Conservation (phyloP, 371 early-diverging fungal species). For the Circinella minor region DNA sequence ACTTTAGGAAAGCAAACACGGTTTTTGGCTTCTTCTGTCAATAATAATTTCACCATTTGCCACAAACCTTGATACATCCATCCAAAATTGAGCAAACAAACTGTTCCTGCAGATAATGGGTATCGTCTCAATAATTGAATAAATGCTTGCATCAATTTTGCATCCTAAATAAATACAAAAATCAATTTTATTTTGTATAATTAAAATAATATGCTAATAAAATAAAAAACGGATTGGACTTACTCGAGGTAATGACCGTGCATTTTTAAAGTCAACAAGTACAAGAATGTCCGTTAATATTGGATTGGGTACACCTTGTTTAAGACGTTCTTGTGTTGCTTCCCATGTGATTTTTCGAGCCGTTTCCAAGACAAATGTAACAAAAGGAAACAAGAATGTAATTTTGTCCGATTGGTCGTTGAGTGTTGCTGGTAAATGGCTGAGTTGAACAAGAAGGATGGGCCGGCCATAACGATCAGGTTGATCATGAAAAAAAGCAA, state of each 20-base stretch:
- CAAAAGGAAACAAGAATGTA: constrained; percentile 36
- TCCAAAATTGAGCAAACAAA: constrained; percentile 47
- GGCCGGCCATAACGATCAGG: constrained; percentile 40
- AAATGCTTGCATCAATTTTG: constrained; percentile 31
- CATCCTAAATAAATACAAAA: constrained; percentile 28
- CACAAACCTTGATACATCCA: constrained; percentile 57
- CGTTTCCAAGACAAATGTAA: constrained; percentile 46
- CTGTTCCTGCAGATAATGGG: constrained; percentile 42
- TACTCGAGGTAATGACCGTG: constrained; percentile 41
- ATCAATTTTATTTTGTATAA: not conserved
- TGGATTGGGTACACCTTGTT: constrained; percentile 19
- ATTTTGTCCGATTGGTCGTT: constrained; percentile 17
- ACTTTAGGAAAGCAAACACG: constrained; percentile 41
- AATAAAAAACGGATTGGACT: not conserved
- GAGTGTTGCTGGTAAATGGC: constrained; percentile 29
- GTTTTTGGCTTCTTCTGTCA: constrained; percentile 49
- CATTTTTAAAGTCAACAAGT: constrained; percentile 45
- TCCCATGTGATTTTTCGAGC: constrained; percentile 32
- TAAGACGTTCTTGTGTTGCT: constrained; percentile 26
- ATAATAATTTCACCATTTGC: constrained; percentile 52
- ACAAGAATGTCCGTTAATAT: constrained; percentile 36
- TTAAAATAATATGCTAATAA: no score
- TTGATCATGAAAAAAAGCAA: constrained; percentile 43
- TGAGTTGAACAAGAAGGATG: constrained; percentile 37
- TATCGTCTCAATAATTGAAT: constrained; percentile 41